Conservation (phyloP, 2,329 filamentous ascomycete species). For the Bertia moriformis region DNA sequence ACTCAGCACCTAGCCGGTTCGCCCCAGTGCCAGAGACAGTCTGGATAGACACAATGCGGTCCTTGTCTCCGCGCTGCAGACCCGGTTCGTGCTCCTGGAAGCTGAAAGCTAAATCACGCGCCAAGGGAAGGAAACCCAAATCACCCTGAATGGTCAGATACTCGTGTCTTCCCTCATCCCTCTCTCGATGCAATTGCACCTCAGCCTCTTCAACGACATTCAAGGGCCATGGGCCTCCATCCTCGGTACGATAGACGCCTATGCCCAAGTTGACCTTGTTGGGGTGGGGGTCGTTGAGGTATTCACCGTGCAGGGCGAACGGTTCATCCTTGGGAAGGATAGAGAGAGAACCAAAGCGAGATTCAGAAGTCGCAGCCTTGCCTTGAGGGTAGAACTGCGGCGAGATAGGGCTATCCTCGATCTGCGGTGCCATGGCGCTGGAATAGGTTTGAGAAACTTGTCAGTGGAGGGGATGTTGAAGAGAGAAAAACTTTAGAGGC, state of each 20-base stretch:
- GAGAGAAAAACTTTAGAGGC: too few species aligned
- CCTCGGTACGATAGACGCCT: conserved; percentile 10
- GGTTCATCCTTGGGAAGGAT: background rate
- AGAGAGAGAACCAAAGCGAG: background rate
- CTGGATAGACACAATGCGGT: background rate
- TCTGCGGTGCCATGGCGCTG: too few species aligned
- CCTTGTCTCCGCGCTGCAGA: background rate
- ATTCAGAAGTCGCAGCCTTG: too few species aligned
- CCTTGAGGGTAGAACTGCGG: too few species aligned
- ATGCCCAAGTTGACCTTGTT: conserved; percentile 8
- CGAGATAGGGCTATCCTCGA: too few species aligned
- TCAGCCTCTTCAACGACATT: conserved; percentile 6
- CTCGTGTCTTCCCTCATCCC: conserved; percentile 5
- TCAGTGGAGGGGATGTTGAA: too few species aligned
- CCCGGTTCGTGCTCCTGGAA: conserved; percentile 1
- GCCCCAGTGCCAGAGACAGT: background rate
- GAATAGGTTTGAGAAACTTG: too few species aligned
- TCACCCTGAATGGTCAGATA: conserved; percentile 9
- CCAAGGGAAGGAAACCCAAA: conserved; percentile 4
- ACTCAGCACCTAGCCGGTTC: background rate
- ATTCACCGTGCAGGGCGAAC: background rate
- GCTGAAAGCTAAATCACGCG: conserved; percentile 6
- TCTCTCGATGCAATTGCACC: background rate
- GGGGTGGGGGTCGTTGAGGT: conserved; percentile 4
- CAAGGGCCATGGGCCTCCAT: conserved; percentile 9